phyloP scores from a whole-genome alignment of 495 filamentous ascomycete species.

The Aspergillus carlsbadensis region DNA sequence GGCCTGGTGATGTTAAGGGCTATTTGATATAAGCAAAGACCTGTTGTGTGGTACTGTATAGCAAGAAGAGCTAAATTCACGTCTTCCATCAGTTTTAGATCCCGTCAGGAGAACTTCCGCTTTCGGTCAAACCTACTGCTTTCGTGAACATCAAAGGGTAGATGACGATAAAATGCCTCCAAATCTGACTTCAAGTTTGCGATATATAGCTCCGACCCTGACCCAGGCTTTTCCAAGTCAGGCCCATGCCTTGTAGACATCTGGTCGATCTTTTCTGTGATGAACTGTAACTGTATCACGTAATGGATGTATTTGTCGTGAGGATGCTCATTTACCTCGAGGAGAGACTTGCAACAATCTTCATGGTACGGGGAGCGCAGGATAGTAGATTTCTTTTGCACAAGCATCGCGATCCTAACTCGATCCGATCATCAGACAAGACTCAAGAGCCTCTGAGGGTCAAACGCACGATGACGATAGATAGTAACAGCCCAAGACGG shows the following conservation, averaged over 20 bases:
- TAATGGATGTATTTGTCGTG: conserved; percentile 23
- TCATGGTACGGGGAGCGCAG: conserved; percentile 21
- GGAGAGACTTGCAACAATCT: conserved; percentile 19
- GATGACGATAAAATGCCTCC: conserved; percentile 14
- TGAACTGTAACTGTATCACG: conserved; percentile 23
- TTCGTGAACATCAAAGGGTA: conserved; percentile 18
- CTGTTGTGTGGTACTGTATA: conserved; percentile 23
- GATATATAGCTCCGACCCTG: conserved; percentile 24
- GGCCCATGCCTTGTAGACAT: conserved; percentile 15
- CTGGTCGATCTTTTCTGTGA: conserved; percentile 27
- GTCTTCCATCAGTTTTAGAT: conserved; percentile 14
- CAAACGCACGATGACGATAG: conserved; percentile 23
- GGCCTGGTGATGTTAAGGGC: conserved; percentile 17
- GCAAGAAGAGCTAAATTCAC: conserved; percentile 21
- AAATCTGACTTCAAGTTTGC: conserved; percentile 21
- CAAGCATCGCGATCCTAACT: conserved; percentile 17
- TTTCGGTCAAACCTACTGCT: too few relatives aligned
- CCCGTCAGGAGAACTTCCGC: too few relatives aligned
- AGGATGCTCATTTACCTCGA: conserved; percentile 12
- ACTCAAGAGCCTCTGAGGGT: too few relatives aligned
- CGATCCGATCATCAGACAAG: too few relatives aligned
- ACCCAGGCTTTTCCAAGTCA: conserved; percentile 16
- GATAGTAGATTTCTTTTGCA: conserved; percentile 26
- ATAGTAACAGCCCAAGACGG: conserved; percentile 25
- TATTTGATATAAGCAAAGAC: conserved; percentile 25